phyloP scores from a whole-genome alignment of 495 filamentous ascomycete species.

The Penicillium egyptiacum region DNA sequence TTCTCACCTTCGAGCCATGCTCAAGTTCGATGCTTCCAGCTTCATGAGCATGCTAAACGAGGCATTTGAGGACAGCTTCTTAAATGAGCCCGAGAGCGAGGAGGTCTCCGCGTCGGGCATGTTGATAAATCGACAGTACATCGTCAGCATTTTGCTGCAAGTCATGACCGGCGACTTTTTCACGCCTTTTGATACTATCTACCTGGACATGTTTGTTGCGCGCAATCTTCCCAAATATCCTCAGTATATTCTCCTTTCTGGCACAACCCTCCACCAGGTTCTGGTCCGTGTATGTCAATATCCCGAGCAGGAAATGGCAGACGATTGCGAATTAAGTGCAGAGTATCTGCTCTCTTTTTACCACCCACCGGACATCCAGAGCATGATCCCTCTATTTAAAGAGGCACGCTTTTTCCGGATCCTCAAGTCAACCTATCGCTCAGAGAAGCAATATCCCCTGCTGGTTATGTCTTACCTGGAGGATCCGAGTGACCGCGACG shows the following conservation, averaged over 20 bases:
- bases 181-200: constrained; percentile 78
- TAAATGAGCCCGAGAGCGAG: constrained; percentile 64
- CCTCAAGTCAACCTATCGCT: constrained; percentile 81
- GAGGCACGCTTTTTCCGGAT: constrained; percentile 90
- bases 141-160: constrained; percentile 85
- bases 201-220: constrained; percentile 96
- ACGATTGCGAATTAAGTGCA: constrained; percentile 92
- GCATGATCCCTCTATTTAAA: constrained; percentile 72
- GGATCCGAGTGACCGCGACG: constrained; percentile 70
- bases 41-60: constrained; percentile 96
- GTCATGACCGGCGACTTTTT: constrained; percentile 78
- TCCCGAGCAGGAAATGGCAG: constrained; percentile 75
- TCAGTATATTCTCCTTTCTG: constrained; percentile 88
- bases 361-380: constrained; percentile 77
- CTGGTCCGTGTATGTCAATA: constrained; percentile 81
- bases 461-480: constrained; percentile 82
- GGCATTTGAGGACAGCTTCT: constrained; percentile 91
- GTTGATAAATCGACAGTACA: constrained; percentile 84
- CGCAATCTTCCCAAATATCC: constrained; percentile 95
- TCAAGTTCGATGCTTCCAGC: constrained; percentile 85
- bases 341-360: constrained; percentile 95
- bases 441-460: constrained; percentile 76
- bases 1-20: constrained; percentile 76
- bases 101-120: constrained; percentile 46
- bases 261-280: constrained; percentile 77